phyloP scores from a whole-genome alignment of 192 early-diverging fungal genomes.

The Pilaira anomala region DNA sequence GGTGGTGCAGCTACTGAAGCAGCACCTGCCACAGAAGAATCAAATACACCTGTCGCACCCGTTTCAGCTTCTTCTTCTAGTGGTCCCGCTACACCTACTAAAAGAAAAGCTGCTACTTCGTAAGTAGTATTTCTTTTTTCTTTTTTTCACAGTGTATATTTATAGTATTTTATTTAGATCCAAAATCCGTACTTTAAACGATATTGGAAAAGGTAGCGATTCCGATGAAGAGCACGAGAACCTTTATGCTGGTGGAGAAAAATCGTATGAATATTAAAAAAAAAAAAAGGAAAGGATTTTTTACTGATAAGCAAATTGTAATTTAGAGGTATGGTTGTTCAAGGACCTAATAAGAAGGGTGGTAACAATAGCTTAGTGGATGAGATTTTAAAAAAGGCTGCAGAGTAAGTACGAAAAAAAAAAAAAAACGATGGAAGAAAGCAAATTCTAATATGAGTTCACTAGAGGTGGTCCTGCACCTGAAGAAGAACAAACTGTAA shows the following conservation, averaged over 20 bases:
- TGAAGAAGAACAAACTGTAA: conserved; percentile 5
- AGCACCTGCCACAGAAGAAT: neutral
- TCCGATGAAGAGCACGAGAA: conserved; percentile 60
- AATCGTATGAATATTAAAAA: conserved; percentile 65
- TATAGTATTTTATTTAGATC: neutral
- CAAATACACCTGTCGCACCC: neutral
- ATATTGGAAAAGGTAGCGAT: conserved; percentile 37
- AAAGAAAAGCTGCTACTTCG: neutral
- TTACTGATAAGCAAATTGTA: neutral
- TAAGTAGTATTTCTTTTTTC: neutral
- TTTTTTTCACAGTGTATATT: too few species aligned
- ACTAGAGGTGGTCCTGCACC: conserved; percentile 27
- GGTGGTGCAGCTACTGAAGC: conserved; percentile 19
- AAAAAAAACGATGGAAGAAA: neutral
- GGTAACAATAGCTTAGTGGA: conserved; percentile 56
- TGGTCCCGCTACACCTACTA: neutral
- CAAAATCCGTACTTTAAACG: conserved; percentile 47
- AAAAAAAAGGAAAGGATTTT: neutral
- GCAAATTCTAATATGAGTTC: neutral
- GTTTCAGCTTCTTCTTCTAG: neutral
- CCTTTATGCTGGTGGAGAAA: conserved; percentile 93
- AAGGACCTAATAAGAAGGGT: conserved; percentile 43
- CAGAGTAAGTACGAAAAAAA: conserved; percentile 46
- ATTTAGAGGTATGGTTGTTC: conserved; percentile 49
- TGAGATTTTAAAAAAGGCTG: conserved; percentile 76